phyloP scores from a whole-genome alignment of 2,329 filamentous ascomycete species.

The Botryotinia convoluta region DNA sequence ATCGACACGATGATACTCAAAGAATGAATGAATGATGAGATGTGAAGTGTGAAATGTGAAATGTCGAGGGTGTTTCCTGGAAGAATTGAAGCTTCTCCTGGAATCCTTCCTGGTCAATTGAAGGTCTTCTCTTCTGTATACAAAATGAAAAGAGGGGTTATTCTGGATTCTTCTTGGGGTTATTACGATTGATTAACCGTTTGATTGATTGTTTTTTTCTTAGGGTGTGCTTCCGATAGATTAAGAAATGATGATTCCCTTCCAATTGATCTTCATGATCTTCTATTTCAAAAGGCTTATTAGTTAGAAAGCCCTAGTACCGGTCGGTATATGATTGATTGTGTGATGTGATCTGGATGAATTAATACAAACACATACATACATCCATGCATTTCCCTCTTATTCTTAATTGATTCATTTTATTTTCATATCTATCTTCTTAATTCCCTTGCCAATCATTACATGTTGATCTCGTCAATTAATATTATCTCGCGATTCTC shows the following conservation, averaged over 20 bases:
- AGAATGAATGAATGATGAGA: background rate
- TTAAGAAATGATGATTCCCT: background rate
- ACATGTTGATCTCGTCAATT: background rate
- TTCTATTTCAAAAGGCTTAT: background rate
- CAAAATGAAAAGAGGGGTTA: background rate
- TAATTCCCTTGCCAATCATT: background rate
- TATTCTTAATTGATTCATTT: background rate
- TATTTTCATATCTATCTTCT: background rate
- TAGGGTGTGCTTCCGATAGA: background rate
- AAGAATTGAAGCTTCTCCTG: no score
- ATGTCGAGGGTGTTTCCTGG: no score
- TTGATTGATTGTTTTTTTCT: background rate
- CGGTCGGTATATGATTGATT: no score
- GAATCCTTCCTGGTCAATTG: no score
- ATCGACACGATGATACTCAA: background rate
- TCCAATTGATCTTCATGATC: background rate
- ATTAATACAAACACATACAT: no score
- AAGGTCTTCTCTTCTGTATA: no score
- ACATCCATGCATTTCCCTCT: background rate
- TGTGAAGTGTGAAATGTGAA: no score
- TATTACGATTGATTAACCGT: background rate
- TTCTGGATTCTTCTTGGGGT: background rate
- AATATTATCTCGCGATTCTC: background rate
- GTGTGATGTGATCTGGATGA: no score
- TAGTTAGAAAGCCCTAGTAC: no score